Base-by-base conservation (phyloP, 768 basidiomycete genomes). In the Amanita inopinata region DNA sequence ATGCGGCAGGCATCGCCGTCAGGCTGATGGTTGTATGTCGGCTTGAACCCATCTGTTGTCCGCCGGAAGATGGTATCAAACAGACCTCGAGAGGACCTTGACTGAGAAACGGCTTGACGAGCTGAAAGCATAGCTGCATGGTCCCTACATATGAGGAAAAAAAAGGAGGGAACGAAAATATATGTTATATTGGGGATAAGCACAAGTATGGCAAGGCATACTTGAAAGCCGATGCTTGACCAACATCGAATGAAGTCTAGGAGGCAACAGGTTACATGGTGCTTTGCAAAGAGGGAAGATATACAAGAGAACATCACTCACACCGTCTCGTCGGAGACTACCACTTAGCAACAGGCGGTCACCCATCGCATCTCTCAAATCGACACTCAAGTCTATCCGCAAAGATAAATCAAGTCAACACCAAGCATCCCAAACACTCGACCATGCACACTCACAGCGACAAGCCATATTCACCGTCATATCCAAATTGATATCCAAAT, bases 391-490 rank as follows among this genome's bases (percentile, higher is more conserved):
- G 56, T 72, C 93, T 97, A 46, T 4, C 5, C 12, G 23, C 12
- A 32, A 11, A 30, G n/a, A 12, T 39, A 31, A 40, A 27, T 33
- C 4, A 17, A 41, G 10, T 33, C 35, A 20, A 28, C 15, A 3
- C 12, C 9, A 9, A 17, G 11, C 8, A 36, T 11, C 17, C 12
- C n/a, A 36, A 1, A 30, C 32, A 15, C 11, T n/a, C 20, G 32
- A 25, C 3, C 6, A 12, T 11, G 35, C 4, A n/a, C 36, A 76
- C 90, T 62, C 60, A 94, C 92, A 89, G 61, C 73, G 69, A 63
- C 93, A 97, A 2, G 90, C 91, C 76, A 91, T 96, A 52, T 87
- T 86, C 27, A 97, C 85, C 18, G 86, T 77, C 64, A 97, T 62
- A 64, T 99, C 94, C 41, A 98, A 73, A 59, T 99, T 97, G 50